Evolutionary conservation across 2,329 filamentous ascomycete species (phyloP).

Genomic region (Diplocarpon mali): DNA sequence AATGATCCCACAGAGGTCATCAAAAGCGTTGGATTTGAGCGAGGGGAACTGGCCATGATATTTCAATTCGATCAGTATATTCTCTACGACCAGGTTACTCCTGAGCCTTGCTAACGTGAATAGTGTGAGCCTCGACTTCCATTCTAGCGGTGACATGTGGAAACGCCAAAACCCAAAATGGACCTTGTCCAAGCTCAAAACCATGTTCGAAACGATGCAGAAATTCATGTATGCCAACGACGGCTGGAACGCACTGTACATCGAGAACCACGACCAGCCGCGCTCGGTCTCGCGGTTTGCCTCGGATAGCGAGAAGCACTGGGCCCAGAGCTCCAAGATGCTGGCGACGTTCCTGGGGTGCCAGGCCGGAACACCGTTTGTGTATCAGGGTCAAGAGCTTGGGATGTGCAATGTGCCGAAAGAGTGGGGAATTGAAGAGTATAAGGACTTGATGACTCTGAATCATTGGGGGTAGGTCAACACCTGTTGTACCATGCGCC

Average conservation of each 20-base stretch:
- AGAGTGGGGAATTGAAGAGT: neutral
- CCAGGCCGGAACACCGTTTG: constrained; percentile 43
- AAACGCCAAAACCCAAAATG: constrained; percentile 28
- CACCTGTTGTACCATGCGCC: no score
- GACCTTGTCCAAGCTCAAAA: constrained; percentile 31
- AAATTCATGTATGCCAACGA: constrained; percentile 38
- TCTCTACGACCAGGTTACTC: neutral
- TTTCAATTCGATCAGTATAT: constrained; percentile 50
- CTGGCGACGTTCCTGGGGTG: constrained; percentile 38
- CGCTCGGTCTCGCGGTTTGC: constrained; percentile 39
- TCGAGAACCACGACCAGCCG: constrained; percentile 47
- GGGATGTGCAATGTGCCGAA: constrained; percentile 45
- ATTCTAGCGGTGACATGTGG: constrained; percentile 33
- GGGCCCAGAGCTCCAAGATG: constrained; percentile 39
- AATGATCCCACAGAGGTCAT: constrained; percentile 38
- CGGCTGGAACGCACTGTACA: constrained; percentile 46
- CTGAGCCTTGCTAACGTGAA: neutral
- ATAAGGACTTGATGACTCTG: neutral
- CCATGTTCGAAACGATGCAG: constrained; percentile 39
- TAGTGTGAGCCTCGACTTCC: constrained; percentile 40
- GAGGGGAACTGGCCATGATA: constrained; percentile 57
- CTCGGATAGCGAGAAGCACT: constrained; percentile 32
- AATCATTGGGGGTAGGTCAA: neutral
- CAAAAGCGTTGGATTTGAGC: constrained; percentile 41
- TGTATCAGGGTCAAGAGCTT: constrained; percentile 51